Conservation (phyloP, 2,329 filamentous ascomycete species). For the Cladosporium cucumerinum region DNA sequence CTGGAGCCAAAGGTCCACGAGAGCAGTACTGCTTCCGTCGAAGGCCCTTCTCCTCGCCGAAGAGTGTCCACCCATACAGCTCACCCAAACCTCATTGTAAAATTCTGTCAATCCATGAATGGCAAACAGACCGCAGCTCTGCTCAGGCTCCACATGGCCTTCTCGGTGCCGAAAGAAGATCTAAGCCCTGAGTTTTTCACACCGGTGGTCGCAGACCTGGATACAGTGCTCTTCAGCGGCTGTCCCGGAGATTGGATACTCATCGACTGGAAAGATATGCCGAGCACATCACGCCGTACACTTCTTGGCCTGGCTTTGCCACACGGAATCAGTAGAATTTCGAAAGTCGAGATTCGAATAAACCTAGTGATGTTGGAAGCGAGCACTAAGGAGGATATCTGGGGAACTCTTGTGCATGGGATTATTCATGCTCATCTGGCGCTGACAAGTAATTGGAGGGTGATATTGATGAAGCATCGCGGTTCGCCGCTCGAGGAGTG, state of each 20-base stretch:
- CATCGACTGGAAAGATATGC: not conserved
- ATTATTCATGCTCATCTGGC: conserved; percentile 22
- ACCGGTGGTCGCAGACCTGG: not conserved
- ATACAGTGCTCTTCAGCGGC: not conserved
- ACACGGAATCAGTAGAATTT: not conserved
- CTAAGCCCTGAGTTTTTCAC: not conserved
- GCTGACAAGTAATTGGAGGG: conserved; percentile 5
- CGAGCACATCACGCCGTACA: not conserved
- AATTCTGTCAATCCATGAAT: not conserved
- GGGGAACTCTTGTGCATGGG: conserved; percentile 22
- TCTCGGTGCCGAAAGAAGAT: not conserved
- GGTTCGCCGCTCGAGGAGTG: not conserved
- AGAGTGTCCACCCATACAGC: not conserved
- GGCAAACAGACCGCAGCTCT: not conserved
- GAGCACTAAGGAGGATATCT: not conserved
- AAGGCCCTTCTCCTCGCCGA: not conserved
- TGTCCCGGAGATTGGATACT: not conserved
- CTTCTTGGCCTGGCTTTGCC: not conserved
- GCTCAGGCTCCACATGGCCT: not conserved
- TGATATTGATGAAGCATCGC: not conserved
- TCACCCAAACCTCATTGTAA: not conserved
- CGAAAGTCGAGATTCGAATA: not conserved
- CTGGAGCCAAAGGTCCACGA: not conserved
- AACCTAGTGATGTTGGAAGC: not conserved
- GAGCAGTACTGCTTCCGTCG: not conserved